Evolutionary conservation across 164 flowering plant genomes (phyloP).

Genomic region (Hamamelis virginiana): DNA sequence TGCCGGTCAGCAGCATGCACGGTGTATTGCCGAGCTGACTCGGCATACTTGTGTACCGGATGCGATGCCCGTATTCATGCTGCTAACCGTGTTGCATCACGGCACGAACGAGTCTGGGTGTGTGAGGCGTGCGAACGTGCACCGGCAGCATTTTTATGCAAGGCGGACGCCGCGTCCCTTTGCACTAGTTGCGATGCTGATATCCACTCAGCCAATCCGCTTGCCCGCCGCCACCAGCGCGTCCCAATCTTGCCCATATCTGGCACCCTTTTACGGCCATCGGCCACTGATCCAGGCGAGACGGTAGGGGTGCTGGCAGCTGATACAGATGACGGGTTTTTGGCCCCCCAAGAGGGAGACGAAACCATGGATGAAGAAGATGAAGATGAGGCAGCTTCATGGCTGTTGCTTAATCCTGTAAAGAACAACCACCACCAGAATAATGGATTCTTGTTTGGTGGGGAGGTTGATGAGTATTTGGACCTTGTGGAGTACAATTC

Average conservation of each 20-base stretch:
- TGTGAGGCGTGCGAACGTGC: constrained; percentile 82
- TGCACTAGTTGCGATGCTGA: constrained; percentile 73
- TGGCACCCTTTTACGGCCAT: constrained; percentile 22
- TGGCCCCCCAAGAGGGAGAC: no score
- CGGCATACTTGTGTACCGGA: constrained; percentile 62
- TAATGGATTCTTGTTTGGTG: constrained; percentile 47
- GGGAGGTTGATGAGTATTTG: constrained; percentile 72
- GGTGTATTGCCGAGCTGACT: constrained; percentile 66
- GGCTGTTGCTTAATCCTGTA: constrained; percentile 61
- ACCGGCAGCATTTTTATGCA: constrained; percentile 81
- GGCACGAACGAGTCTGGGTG: constrained; percentile 68
- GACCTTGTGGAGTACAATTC: constrained; percentile 64
- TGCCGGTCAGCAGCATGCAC: constrained; percentile 58
- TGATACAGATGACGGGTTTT: no score
- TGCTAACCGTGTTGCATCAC: constrained; percentile 42
- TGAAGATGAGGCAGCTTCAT: constrained; percentile 74
- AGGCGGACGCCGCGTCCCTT: constrained; percentile 85
- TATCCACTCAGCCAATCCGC: constrained; percentile 88
- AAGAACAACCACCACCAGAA: constrained; percentile 29
- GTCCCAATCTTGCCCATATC: constrained; percentile 57
- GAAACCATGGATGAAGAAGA: constrained; percentile 41
- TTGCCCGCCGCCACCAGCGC: constrained; percentile 83
- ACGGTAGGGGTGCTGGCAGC: not conserved
- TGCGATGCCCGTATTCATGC: constrained; percentile 70
- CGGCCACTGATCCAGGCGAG: constrained; percentile 11